Conservation (phyloP, 2,329 filamentous ascomycete genomes). For the Curvularia hawaiiensis region DNA sequence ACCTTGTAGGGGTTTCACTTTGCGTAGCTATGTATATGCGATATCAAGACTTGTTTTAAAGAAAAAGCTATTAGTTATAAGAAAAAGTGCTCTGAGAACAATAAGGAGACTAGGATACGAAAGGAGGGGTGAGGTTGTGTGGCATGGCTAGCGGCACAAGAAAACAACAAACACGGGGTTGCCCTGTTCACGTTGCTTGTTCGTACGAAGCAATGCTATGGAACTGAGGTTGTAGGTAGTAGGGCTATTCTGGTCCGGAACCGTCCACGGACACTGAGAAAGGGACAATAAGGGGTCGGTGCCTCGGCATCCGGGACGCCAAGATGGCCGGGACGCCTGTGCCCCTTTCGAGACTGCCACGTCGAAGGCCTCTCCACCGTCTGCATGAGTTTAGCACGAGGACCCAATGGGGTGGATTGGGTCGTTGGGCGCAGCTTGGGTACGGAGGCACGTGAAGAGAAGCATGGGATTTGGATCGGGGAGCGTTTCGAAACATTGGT, state of each 20-base stretch:
- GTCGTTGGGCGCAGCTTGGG: not conserved
- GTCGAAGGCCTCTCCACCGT: not conserved
- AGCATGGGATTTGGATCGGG: not conserved
- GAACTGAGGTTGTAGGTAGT: not conserved
- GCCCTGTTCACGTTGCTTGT: not conserved
- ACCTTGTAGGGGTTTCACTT: constrained; percentile 14
- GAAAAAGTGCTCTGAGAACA: not conserved
- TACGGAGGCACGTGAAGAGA: not conserved
- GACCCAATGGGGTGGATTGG: not conserved
- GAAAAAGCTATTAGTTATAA: constrained; percentile 9
- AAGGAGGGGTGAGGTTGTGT: not conserved
- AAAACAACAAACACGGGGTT: not conserved
- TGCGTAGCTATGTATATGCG: constrained; percentile 32
- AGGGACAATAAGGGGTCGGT: constrained; percentile 1
- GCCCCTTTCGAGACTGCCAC: not conserved
- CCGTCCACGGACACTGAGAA: not conserved
- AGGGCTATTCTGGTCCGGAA: not conserved
- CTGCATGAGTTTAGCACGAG: not conserved
- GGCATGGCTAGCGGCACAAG: not conserved
- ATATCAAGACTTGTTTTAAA: constrained; percentile 29
- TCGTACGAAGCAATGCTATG: not conserved
- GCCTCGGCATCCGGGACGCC: constrained; percentile 9
- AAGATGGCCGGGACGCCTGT: not conserved
- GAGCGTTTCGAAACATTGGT: not conserved
- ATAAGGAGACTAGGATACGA: not conserved